Base-by-base conservation (phyloP, 176 grass and related monocot genomes). In the Tuctoria greenei region DNA sequence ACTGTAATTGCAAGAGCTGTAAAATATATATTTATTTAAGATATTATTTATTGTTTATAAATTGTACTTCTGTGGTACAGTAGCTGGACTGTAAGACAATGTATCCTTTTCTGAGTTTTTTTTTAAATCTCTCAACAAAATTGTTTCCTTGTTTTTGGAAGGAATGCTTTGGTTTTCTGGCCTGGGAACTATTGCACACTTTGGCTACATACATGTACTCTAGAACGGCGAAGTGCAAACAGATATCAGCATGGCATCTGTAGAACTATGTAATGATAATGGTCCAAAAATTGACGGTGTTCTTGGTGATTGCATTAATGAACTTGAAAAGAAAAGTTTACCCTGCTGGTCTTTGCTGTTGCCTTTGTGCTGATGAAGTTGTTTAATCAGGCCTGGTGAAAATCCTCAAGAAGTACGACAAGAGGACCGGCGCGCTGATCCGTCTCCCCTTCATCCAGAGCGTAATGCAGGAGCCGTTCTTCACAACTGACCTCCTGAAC, bases 381-480 rank as follows among this genome's bases (percentile, higher is more conserved):
- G 11, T 75, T 61, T 64, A 41, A 18, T 27, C 78, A 92, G 93
- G 89, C 18, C 64, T 96, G 55, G 93, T 85, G 40, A 92, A 92
- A 61, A 96, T 92, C 60, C 81, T 92, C 40, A 96, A 92, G 65
- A 96, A 96, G 81, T 89, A 92, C 66, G 93, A 96, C 38, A 96
- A 92, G 74, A 89, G 84, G 82, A 96, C 93, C 11, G 89, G 93
- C 25, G 84, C 84, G 6, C 71, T 92, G 52, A 89, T 96, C 55
- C 83, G 89, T 7, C 84, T 87, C n/a, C 78, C 89, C 12, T 96
- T 92, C 49, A 92, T 89, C 84, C 93, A 89, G 68, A 92, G 89
- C 73, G 89, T 92, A 15, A 82, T 92, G 66, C 89, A 85, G 81
- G 86, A 96, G 64, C 93, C 86, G 0, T 96, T 96, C 86, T 85